Evolutionary conservation across 345 rosid genomes (phyloP).

Genomic region (Boechera stricta): DNA sequence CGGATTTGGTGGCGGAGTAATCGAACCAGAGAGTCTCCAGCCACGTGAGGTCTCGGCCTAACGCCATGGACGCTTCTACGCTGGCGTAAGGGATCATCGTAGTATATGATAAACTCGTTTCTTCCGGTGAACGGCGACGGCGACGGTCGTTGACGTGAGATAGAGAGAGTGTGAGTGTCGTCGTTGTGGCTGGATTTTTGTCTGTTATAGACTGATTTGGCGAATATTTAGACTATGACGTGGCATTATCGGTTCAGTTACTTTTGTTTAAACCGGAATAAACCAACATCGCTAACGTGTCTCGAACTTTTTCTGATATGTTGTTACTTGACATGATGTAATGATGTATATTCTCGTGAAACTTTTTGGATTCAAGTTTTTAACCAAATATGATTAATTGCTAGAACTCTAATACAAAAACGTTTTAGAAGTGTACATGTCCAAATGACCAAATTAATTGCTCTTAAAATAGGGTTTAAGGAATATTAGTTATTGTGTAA

Average conservation of each 20-base stretch:
- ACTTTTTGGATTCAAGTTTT: no score
- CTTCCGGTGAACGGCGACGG: slow-evolving; percentile 2
- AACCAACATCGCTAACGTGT: slow-evolving; percentile 1
- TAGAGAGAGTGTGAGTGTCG: slow-evolving; percentile 9
- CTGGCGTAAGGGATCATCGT: slow-evolving; percentile 71
- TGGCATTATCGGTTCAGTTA: background rate
- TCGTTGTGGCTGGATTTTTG: slow-evolving; percentile 29
- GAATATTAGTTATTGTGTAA: no score
- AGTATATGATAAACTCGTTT: background rate
- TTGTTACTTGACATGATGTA: no score
- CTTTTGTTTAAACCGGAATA: slow-evolving; percentile 4
- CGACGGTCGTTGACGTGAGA: slow-evolving; percentile 16
- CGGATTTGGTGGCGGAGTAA: slow-evolving; percentile 76
- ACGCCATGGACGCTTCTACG: slow-evolving; percentile 62
- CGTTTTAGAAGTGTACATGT: no score
- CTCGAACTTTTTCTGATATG: no score
- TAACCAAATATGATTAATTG: no score
- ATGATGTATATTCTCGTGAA: no score
- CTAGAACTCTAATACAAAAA: no score
- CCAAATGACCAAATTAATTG: no score
- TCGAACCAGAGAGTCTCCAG: slow-evolving; percentile 73
- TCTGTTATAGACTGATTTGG: slow-evolving; percentile 14
- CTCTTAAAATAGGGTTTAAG: no score
- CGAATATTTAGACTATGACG: slow-evolving; percentile 28
- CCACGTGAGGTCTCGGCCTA: slow-evolving; percentile 70